phyloP scores from a whole-genome alignment of 148 eudicot species.

The Fallopia convolvulus region DNA sequence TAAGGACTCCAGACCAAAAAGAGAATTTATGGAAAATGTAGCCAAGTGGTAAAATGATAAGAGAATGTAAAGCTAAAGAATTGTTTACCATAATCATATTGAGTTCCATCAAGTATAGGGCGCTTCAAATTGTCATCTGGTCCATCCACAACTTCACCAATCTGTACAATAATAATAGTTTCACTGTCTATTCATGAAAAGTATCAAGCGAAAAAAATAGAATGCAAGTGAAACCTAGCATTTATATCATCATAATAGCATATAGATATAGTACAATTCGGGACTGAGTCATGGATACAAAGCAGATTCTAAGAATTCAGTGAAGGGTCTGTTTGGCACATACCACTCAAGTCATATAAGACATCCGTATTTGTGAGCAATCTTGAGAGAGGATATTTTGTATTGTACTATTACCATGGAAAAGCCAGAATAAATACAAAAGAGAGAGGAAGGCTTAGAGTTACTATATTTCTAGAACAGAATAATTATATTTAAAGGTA shows the following conservation, averaged over 20 bases:
- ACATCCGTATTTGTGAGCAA: too few relatives aligned
- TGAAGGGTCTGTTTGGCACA: background rate
- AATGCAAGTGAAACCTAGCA: background rate
- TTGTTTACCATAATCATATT: slow-evolving; percentile 78
- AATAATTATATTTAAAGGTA: too few relatives aligned
- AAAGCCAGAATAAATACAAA: too few relatives aligned
- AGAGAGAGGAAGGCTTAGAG: too few relatives aligned
- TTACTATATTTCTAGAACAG: too few relatives aligned
- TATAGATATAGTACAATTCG: background rate
- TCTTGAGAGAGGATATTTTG: too few relatives aligned
- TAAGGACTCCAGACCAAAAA: slow-evolving; percentile 11
- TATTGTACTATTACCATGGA: too few relatives aligned
- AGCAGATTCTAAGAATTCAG: background rate
- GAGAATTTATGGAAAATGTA: slow-evolving; percentile 1
- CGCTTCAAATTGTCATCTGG: slow-evolving; percentile 71
- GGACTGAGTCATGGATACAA: background rate
- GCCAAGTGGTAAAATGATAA: background rate
- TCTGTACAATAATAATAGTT: slow-evolving; percentile 30
- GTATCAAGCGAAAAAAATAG: background rate
- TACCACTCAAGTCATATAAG: background rate
- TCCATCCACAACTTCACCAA: slow-evolving; percentile 98
- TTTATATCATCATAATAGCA: background rate
- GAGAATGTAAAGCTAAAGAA: slow-evolving; percentile 5
- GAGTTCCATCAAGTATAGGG: slow-evolving; percentile 60
- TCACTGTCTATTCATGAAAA: background rate